Base-by-base conservation (phyloP, 441 rosid species). In the Pelargonium fulgidum region DNA sequence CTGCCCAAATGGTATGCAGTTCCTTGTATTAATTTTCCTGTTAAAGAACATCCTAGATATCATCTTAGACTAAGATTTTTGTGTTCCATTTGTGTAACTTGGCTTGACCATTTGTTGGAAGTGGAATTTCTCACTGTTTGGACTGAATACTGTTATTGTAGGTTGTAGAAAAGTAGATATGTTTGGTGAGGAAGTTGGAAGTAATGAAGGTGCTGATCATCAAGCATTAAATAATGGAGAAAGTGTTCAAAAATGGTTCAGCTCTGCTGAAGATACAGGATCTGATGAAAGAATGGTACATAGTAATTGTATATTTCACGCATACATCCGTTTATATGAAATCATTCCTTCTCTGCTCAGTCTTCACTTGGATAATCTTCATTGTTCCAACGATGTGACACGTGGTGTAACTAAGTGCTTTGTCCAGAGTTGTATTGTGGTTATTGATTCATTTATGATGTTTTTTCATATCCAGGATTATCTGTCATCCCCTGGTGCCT, bases 1-100 rank as follows among this genome's bases (percentile, higher is more conserved):
- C 54, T 84, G 76, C 66, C 71, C 67, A 45, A 78, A 69, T 72
- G 86, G 85, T 76, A 80, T 72, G 70, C 73, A 69, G 69, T 73
- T 79, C 9, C 59, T 16, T 22, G 72, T 63, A 20, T 17, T 54
- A n/a, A 68, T 44, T 69, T 72, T 44, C 45, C 62, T 67, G 62
- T 71, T 16, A 22, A 20, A 54, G 61, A 54, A 54, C 17, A 54
- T 47, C 24, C 0, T 54, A 54, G 61, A 16, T 54, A 54, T 54
- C 61, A n/a, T 33, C 4, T 54, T 54, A 7, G 12, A 54, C 61
- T 54, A 54, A 54, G 61, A 54, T 54, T n/a, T 54, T 17, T 54
- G 61, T 54, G 22, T 54, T 54, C 17, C 20, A 16, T 54, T 54
- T 54, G 17, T 54, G 61, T 22, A 54, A 54, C 61, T 22, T 54